Evolutionary conservation across 805 yeast genomes (phyloP).

Genomic region (Kazachstania kunashirensis): DNA sequence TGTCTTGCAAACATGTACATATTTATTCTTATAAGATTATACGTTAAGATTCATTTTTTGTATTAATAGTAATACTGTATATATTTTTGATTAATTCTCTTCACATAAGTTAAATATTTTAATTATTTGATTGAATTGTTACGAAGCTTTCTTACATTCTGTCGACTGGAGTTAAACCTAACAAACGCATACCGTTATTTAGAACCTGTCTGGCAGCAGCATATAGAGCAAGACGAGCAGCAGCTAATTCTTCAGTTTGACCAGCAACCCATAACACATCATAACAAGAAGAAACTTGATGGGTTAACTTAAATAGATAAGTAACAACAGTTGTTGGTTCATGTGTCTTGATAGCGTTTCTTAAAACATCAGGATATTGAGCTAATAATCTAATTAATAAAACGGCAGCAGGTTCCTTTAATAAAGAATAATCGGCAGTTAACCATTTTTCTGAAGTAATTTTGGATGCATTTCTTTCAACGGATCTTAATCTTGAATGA

Average conservation of each 20-base stretch:
- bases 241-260: slow-evolving; percentile 75
- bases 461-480: slow-evolving; percentile 68
- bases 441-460: slow-evolving; percentile 36
- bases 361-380: slow-evolving; percentile 84
- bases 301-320: slow-evolving; percentile 83
- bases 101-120: no score
- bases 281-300: slow-evolving; percentile 92
- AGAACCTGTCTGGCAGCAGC: slow-evolving; percentile 83
- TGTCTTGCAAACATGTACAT: no score
- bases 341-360: slow-evolving; percentile 69
- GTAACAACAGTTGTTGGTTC: slow-evolving; percentile 95
- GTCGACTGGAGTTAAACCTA: slow-evolving; percentile 96
- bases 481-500: slow-evolving; percentile 91
- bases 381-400: slow-evolving; percentile 68
- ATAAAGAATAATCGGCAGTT: slow-evolving; percentile 48
- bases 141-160: slow-evolving; percentile 88
- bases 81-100: no score
- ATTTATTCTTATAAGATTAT: no score
- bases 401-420: slow-evolving; percentile 62
- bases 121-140: no score
- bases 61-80: no score
- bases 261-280: slow-evolving; percentile 96
- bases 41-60: no score
- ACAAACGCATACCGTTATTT: slow-evolving; percentile 76
- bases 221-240: slow-evolving; percentile 87